Percentiles rank a stretch among this genome's conserved stretches.
Conservation (phyloP, 768 basidiomycete genomes). For the Panaeolus papilionaceus region DNA sequence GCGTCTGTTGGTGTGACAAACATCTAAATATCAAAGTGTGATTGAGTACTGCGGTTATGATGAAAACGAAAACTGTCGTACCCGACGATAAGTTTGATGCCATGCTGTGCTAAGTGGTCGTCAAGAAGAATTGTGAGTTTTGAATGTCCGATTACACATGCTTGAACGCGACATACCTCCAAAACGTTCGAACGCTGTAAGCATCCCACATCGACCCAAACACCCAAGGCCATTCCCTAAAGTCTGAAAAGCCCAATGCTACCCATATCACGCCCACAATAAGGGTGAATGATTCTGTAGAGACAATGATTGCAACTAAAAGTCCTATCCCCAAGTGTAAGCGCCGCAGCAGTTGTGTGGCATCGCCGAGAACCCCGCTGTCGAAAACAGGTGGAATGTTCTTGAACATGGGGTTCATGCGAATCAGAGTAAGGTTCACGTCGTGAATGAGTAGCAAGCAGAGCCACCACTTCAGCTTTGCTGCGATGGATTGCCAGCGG, state of each 20-base stretch:
- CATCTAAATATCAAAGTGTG: conserved; percentile 2
- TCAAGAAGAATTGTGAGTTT: neutral
- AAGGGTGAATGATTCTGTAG: conserved; percentile 14
- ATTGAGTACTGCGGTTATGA: neutral
- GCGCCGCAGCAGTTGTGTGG: neutral
- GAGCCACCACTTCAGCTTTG: conserved; percentile 19
- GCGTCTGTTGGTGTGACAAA: conserved; percentile 14
- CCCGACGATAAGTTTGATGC: conserved; percentile 21
- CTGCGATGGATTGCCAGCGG: conserved; percentile 25
- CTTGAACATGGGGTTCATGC: conserved; percentile 19
- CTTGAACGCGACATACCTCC: conserved; percentile 36
- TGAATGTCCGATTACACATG: neutral
- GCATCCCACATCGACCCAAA: conserved; percentile 36
- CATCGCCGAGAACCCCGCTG: neutral
- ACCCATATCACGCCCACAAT: conserved; percentile 17
- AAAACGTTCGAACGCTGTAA: conserved; percentile 39
- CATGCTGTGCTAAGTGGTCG: conserved; percentile 14
- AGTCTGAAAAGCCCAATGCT: conserved; percentile 23
- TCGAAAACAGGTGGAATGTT: neutral
- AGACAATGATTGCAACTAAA: conserved; percentile 8
- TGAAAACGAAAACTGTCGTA: neutral
- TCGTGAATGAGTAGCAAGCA: conserved; percentile 14
- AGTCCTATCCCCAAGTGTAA: conserved; percentile 14
- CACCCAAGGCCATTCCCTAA: conserved; percentile 37
- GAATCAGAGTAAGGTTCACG: conserved; percentile 9